A percentile compares a stretch with the other conserved stretches of the same genome.
These are phyloP conservation scores for Pavlovales sp. DNA, from an alignment of 208 protist genomes.

Conservation along the genomic window DNA sequence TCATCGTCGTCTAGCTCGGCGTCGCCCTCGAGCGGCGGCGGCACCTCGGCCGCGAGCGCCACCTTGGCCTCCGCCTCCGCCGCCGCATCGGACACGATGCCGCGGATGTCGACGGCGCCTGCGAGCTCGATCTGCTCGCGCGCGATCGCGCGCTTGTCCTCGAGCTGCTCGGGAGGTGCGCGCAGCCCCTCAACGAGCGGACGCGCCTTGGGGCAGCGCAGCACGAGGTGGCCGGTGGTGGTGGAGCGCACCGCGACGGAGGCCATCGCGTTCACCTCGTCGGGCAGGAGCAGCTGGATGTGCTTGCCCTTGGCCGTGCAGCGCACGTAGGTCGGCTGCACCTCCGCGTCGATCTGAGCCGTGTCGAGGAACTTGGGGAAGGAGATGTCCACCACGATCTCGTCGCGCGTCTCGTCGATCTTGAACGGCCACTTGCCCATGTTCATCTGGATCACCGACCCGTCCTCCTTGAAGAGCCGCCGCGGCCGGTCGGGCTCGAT, in stretches of 20 bases:
- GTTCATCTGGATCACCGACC: conserved; percentile 68
- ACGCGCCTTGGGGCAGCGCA: not conserved
- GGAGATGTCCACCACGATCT: conserved; percentile 74
- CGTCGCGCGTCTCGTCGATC: conserved; percentile 69
- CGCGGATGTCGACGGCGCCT: conserved; percentile 3
- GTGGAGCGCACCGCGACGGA: conserved; percentile 65
- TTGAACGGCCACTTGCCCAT: conserved; percentile 77
- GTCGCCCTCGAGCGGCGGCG: not conserved
- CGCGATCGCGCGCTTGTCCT: not conserved
- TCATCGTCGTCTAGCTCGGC: not conserved
- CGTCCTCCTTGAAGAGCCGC: conserved; percentile 76
- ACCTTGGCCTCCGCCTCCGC: no score
- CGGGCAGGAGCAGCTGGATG: conserved; percentile 78
- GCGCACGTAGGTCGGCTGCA: conserved; percentile 80
- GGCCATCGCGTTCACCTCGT: conserved; percentile 69
- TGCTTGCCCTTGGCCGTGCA: conserved; percentile 85
- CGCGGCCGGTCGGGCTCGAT: conserved; percentile 48
- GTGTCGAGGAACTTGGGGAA: conserved; percentile 84
- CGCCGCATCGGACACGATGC: not conserved
- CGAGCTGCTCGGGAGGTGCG: no score
- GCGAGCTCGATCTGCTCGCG: not conserved
- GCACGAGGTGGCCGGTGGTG: conserved; percentile 15
- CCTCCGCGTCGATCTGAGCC: conserved; percentile 76
- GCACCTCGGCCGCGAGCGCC: not conserved
- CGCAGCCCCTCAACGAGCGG: not conserved